Base-by-base conservation (phyloP, 805 yeast genomes). In the Cyberlindnera galapagoensis region DNA sequence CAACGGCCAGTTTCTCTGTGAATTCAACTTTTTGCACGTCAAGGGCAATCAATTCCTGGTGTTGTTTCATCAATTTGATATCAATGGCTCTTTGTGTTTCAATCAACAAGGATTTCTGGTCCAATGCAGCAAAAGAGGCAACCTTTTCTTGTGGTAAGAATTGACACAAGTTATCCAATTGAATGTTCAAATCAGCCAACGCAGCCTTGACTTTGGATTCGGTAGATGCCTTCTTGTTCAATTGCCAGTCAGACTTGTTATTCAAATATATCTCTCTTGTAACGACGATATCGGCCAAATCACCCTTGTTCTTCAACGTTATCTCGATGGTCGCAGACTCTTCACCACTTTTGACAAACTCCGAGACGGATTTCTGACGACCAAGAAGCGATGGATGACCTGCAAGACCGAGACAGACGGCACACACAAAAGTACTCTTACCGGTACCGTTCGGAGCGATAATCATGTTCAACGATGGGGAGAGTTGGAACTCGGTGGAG, bases 401-500 rank as follows among this genome's bases (percentile, higher is more conserved):
- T 2, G 80, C 90, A 12, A 92, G 60, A 0, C 96, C 95, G 21
- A 92, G 63, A 51, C 95, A 90, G 1, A 90, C 74, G 0, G 96
- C 97, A 39, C 96, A 84, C 4, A 92, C 88, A 47, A 92, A 74
- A 0, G 97, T 86, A 23, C 92, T 79, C 50, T 92, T 92, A 6
- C 98, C 98, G 0, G 95, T 74, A 21, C 99, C 99, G 54, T 92
- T 92, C 9, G 97, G 97, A 0, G 97, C 98, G 33, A 92, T 80
- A 36, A 92, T 82, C 79, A 92, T 75, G 52, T 92, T 92, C 51
- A 92, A 65, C 2, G 79, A 66, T 0, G 97, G 96, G 0, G 90
- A 81, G 35, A 90, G 68, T 24, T 67, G 65, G 56, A 85, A 86
- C 54, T 80, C 87, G 0, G 83, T 76, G 28, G 69, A 57, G 1